Conservation (phyloP, 352 stramenopile species). For the Pythium phragmitis region DNA sequence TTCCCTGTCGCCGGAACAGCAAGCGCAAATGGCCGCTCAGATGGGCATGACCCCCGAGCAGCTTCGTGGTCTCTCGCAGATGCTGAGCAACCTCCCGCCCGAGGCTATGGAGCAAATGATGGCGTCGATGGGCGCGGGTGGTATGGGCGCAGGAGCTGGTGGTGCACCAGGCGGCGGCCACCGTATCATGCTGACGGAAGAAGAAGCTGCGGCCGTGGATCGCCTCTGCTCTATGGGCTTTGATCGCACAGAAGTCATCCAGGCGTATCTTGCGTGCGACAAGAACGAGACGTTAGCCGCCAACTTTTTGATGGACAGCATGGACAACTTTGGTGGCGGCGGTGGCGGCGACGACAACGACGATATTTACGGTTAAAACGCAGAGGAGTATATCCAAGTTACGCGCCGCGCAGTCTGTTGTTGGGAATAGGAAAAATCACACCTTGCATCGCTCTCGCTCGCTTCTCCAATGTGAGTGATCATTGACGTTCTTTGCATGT, state of each 20-base stretch:
- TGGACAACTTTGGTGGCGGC: constrained; percentile 57
- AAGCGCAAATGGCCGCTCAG: constrained; percentile 77
- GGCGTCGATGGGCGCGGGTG: constrained; percentile 56
- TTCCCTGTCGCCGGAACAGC: constrained; percentile 72
- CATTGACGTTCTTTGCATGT: constrained; percentile 5
- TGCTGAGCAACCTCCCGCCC: constrained; percentile 81
- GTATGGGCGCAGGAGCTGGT: constrained; percentile 33
- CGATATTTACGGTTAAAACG: constrained; percentile 83
- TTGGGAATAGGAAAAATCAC: constrained; percentile 28
- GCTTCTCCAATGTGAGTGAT: not conserved
- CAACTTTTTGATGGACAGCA: constrained; percentile 98
- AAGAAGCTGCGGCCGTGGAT: constrained; percentile 76
- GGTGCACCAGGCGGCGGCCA: constrained; percentile 42
- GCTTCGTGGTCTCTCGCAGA: constrained; percentile 81
- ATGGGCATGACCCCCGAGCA: constrained; percentile 87
- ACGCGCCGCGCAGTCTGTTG: constrained; percentile 19
- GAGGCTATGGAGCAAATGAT: constrained; percentile 88
- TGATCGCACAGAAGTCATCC: constrained; percentile 90
- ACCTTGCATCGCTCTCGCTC: not conserved
- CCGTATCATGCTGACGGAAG: constrained; percentile 78
- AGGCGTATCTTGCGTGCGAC: constrained; percentile 99
- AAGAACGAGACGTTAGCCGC: constrained; percentile 99
- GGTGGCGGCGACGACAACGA: constrained; percentile 71
- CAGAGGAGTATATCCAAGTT: constrained; percentile 6
- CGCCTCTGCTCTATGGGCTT: constrained; percentile 87